Conservation (phyloP, 805 yeast genomes). For the Yarrowia sp. region DNA sequence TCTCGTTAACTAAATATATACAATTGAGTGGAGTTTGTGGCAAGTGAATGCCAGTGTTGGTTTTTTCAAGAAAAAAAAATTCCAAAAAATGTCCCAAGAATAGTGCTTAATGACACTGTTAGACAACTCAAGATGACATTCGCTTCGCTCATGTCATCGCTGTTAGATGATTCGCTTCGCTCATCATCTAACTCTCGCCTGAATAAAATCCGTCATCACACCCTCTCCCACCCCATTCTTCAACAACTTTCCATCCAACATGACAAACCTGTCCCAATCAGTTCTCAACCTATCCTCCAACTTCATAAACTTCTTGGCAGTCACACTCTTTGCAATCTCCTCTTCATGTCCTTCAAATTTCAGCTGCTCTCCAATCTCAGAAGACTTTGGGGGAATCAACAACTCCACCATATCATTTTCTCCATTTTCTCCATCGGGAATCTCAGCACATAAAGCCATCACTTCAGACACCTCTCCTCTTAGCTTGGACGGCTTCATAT, state of each 20-base stretch:
- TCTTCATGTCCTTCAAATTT: constrained; percentile 13
- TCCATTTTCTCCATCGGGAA: neutral
- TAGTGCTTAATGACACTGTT: too few relatives aligned
- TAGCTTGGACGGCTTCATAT: constrained; percentile 19
- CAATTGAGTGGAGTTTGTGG: too few relatives aligned
- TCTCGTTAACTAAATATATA: too few relatives aligned
- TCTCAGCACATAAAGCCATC: constrained; percentile 11
- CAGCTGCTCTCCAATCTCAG: neutral
- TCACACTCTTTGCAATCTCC: constrained; percentile 6
- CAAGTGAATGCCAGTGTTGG: too few relatives aligned
- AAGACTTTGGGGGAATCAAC: neutral
- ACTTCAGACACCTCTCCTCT: constrained; percentile 20
- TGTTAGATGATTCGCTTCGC: too few relatives aligned
- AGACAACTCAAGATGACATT: too few relatives aligned
- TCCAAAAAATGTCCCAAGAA: too few relatives aligned
- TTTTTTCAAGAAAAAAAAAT: too few relatives aligned
- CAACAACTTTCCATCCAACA: neutral
- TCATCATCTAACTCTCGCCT: neutral
- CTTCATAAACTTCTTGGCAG: constrained; percentile 12
- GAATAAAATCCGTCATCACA: neutral
- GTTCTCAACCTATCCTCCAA: neutral
- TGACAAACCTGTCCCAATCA: neutral
- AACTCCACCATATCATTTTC: neutral
- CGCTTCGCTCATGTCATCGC: too few relatives aligned
- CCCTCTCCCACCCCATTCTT: neutral